These are phyloP conservation scores for Coniophora puteana DNA, from an alignment of 1,284 basidiomycete genomes.

Conservation along the genomic window DNA sequence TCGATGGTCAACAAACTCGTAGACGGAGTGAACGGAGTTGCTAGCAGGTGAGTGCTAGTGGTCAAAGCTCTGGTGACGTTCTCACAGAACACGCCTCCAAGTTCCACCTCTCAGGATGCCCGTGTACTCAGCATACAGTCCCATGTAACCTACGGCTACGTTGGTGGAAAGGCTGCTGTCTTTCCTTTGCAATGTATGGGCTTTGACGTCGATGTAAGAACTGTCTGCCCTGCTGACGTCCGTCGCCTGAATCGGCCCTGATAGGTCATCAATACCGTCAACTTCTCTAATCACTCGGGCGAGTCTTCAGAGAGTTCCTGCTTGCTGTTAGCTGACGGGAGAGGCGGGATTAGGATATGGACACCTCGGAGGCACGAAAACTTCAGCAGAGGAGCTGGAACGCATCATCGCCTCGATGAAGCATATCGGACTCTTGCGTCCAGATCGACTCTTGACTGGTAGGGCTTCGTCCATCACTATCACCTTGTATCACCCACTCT, in stretches of 20 bases:
- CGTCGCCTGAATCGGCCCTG: neutral
- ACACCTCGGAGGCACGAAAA: slow-evolving; percentile 69
- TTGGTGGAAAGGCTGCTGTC: slow-evolving; percentile 92
- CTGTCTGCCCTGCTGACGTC: too few species aligned
- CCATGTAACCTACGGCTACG: slow-evolving; percentile 94
- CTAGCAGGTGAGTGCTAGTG: too few species aligned
- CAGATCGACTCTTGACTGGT: slow-evolving; percentile 73
- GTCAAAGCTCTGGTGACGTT: too few species aligned
- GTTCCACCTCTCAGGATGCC: too few species aligned
- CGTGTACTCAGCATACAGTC: slow-evolving; percentile 85
- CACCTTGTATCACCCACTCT: slow-evolving; percentile 2
- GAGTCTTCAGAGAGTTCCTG: slow-evolving; percentile 15
- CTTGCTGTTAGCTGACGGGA: neutral
- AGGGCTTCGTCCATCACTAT: too few species aligned
- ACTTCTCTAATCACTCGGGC: slow-evolving; percentile 95
- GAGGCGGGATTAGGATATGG: slow-evolving; percentile 60
- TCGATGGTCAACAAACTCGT: too few species aligned
- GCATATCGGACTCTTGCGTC: slow-evolving; percentile 61
- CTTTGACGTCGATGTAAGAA: slow-evolving; percentile 92
- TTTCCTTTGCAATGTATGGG: slow-evolving; percentile 95
- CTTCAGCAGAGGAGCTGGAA: slow-evolving; percentile 64
- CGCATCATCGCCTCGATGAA: slow-evolving; percentile 68
- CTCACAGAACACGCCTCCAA: too few species aligned
- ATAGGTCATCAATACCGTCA: slow-evolving; percentile 92
- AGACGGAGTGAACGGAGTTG: too few species aligned